Evolutionary conservation across 495 filamentous ascomycete species (phyloP).

Genomic region (Sporormia fimetaria): DNA sequence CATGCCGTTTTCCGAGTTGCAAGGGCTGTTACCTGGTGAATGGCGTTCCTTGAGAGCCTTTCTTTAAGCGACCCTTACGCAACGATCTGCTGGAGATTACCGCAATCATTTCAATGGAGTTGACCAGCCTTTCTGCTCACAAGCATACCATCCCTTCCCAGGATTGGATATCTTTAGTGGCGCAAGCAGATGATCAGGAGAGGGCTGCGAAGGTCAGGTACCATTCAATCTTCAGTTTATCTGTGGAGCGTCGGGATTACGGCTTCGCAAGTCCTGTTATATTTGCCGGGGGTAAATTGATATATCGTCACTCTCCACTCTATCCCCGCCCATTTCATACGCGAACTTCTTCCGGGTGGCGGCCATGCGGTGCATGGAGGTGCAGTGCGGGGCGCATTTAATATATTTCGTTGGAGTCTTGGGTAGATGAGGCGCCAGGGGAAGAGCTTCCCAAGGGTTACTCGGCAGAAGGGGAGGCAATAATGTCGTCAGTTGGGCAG

Average conservation of each 20-base stretch:
- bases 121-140: not conserved
- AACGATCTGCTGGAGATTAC: too few species aligned
- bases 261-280: constrained; percentile 9
- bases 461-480: too few species aligned
- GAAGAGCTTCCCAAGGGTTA: too few species aligned
- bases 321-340: not conserved
- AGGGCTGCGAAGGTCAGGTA: not conserved
- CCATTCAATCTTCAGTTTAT: constrained; percentile 11
- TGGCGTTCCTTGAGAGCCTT: too few species aligned
- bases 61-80: too few species aligned
- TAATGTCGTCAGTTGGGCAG: too few species aligned
- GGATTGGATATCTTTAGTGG: constrained; percentile 8
- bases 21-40: too few species aligned
- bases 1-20: too few species aligned
- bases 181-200: constrained; percentile 6
- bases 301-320: constrained; percentile 11
- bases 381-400: constrained; percentile 11
- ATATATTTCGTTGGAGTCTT: too few species aligned
- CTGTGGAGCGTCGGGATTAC: constrained; percentile 6
- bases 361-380: not conserved
- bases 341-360: constrained; percentile 3
- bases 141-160: constrained; percentile 4
- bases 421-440: too few species aligned
- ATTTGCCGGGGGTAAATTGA: constrained; percentile 12
- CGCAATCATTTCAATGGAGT: not conserved